phyloP scores from a whole-genome alignment of 169 alveolate species.

The Plasmodium berghei region DNA sequence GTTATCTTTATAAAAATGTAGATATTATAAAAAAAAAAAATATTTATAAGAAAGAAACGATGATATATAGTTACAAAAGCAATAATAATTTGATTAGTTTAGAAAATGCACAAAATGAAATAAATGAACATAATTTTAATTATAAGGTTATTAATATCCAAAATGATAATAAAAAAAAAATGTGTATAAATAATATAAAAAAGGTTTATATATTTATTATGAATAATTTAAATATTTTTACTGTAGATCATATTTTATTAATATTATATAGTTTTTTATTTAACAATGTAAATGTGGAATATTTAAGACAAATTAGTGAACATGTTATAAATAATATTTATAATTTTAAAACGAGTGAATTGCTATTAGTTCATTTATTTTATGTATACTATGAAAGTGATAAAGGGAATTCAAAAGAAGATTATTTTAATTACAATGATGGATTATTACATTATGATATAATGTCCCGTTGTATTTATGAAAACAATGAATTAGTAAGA shows the following conservation, averaged over 20 bases:
- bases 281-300: constrained; percentile 15
- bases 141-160: not conserved
- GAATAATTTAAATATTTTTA: constrained; percentile 12
- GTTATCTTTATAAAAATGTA: constrained; percentile 55
- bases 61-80: not conserved
- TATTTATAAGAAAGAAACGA: not conserved
- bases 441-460: too few relatives aligned
- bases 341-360: constrained; percentile 68
- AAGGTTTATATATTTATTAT: constrained; percentile 31
- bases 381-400: constrained; percentile 35
- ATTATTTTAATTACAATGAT: not conserved
- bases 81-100: not conserved
- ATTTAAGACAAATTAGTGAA: constrained; percentile 55
- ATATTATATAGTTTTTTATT: constrained; percentile 34
- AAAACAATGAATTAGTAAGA: too few relatives aligned
- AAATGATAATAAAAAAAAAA: constrained; percentile 13
- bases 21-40: constrained; percentile 12
- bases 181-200: not conserved
- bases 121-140: not conserved
- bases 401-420: not conserved
- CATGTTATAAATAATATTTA: constrained; percentile 50
- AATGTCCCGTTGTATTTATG: too few relatives aligned
- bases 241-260: constrained; percentile 34
- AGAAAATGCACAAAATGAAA: not conserved
- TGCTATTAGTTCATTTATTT: constrained; percentile 57